Percentiles rank a stretch among this genome's conserved stretches.
Conservation (phyloP, 352 stramenopile genomes). For the Phytophthora citrophthora region DNA sequence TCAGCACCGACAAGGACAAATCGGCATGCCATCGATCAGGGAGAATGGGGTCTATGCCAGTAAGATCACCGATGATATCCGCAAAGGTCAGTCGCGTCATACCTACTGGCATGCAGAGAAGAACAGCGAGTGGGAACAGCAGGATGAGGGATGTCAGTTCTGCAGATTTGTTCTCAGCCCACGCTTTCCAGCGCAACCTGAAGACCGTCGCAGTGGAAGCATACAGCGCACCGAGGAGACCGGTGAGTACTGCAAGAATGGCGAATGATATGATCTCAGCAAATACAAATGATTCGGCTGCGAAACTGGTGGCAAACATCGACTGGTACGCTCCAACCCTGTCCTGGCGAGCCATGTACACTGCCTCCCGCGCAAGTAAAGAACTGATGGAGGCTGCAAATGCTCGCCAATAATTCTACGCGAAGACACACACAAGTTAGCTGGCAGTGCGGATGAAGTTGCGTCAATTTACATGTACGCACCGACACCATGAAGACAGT, state of each 20-base stretch:
- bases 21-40: conserved; percentile 40
- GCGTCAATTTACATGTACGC: not conserved
- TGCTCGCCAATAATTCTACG: conserved; percentile 67
- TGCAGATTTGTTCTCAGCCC: conserved; percentile 18
- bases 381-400: conserved; percentile 70
- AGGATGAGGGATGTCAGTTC: conserved; percentile 27
- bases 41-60: conserved; percentile 17
- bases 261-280: conserved; percentile 58
- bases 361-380: conserved; percentile 52
- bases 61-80: conserved; percentile 44
- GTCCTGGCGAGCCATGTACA: conserved; percentile 46
- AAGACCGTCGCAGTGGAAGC: conserved; percentile 47
- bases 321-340: conserved; percentile 48
- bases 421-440: not conserved
- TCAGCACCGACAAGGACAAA: conserved; percentile 36
- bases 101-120: conserved; percentile 49
- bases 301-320: conserved; percentile 61
- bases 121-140: conserved; percentile 40
- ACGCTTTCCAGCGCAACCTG: conserved; percentile 46
- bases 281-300: conserved; percentile 48
- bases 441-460: not conserved
- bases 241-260: conserved; percentile 54
- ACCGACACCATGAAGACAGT: conserved; percentile 75
- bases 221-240: conserved; percentile 55
- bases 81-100: conserved; percentile 43